Evolutionary conservation across 768 basidiomycete species (phyloP), one percentile per base, ranked within the genome.

Genomic region (Mycena polygramma): DNA sequence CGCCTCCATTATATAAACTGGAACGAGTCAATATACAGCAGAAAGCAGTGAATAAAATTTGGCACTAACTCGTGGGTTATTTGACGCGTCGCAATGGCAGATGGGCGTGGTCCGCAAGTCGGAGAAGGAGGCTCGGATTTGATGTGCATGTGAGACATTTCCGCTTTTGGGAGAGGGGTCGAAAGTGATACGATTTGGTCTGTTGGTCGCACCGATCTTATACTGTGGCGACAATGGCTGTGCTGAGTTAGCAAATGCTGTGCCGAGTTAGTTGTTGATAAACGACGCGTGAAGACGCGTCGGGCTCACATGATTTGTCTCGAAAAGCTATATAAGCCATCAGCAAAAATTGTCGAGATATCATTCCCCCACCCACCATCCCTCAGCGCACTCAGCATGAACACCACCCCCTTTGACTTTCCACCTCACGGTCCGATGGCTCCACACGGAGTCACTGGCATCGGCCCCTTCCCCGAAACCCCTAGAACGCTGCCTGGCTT

Each of bases 1-100:
- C 64, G 9, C 64, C 64, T 5, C 63, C 63, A 46, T 64, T 54
- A 43, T 30, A 64, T 41, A 64, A 26, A 9, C 63, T 64, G n/a
- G n/a, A n/a, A 13, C 1, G 30, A 14, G 22, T 13, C 39, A n/a
- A n/a, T n/a, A n/a, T n/a, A n/a, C n/a, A n/a, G n/a, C n/a, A n/a
- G n/a, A n/a, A n/a, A n/a, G n/a, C n/a, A n/a, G n/a, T n/a, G n/a
- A n/a, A n/a, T n/a, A n/a, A n/a, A n/a, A n/a, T n/a, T n/a, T n/a
- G n/a, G 24, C 7, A 55, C 52, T 35, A 3, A 30, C 52, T 15
- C 53, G n/a, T 55, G 35, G 6, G 30, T 55, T 14, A 37, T 17
- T 7, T 55, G 4, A 6, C 10, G 10, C 9, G 15, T 55, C 53
- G 17, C 26, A 37, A 37, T 7, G 0, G 35, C 35, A 3, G 30